Evolutionary conservation across 2,329 filamentous ascomycete species (phyloP).

Genomic region (Metarhizium robertsii): DNA sequence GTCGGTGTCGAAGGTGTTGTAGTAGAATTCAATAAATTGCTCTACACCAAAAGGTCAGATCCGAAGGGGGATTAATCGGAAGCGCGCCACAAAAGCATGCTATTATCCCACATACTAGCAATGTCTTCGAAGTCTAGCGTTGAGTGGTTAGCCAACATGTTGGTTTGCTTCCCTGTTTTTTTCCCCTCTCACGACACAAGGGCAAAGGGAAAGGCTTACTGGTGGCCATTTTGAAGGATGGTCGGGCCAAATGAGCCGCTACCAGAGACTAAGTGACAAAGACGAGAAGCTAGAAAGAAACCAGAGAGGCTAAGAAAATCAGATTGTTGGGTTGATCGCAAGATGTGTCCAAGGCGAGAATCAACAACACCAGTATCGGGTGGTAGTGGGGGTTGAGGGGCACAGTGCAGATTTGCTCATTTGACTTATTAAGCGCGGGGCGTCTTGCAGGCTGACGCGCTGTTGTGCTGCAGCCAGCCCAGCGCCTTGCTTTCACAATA

Average conservation of each 20-base stretch:
- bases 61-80: neutral
- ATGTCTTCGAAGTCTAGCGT: constrained; percentile 33
- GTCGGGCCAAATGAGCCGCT: constrained; percentile 1
- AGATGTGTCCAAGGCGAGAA: constrained; percentile 20
- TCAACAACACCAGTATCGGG: constrained; percentile 7
- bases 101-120: constrained; percentile 31
- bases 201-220: constrained; percentile 15
- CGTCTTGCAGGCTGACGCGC: constrained; percentile 9
- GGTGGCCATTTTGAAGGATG: constrained; percentile 21
- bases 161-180: constrained; percentile 7
- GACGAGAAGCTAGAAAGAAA: constrained; percentile 1
- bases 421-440: constrained; percentile 7
- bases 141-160: neutral
- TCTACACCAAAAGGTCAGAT: constrained; percentile 38
- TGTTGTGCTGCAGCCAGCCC: neutral
- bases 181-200: constrained; percentile 6
- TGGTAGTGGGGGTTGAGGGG: constrained; percentile 26
- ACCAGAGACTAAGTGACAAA: constrained; percentile 3
- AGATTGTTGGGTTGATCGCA: constrained; percentile 21
- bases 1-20: constrained; percentile 72
- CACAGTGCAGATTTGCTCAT: constrained; percentile 23
- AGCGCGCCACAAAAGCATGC: constrained; percentile 2
- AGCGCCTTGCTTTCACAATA: constrained; percentile 11
- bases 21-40: constrained; percentile 87
- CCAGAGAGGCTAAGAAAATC: constrained; percentile 2